phyloP scores from a whole-genome alignment of 805 yeast species.

The Saturnispora mendoncae region DNA sequence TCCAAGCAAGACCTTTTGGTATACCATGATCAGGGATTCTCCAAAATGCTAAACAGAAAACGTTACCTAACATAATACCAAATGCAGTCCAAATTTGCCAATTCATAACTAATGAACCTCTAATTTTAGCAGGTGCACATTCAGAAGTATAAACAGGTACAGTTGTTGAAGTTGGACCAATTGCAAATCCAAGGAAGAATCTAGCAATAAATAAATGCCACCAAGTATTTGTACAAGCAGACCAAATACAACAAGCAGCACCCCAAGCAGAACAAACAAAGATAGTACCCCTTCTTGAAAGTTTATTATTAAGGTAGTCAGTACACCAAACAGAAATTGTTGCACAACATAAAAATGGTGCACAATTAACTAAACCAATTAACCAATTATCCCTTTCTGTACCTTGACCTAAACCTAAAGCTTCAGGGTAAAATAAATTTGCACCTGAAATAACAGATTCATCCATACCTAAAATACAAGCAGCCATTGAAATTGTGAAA shows the following conservation, averaged over 20 bases:
- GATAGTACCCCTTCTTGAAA: slow-evolving; percentile 61
- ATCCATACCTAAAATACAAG: slow-evolving; percentile 77
- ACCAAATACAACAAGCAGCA: slow-evolving; percentile 59
- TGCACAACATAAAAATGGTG: slow-evolving; percentile 62
- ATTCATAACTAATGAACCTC: slow-evolving; percentile 65
- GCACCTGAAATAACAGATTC: slow-evolving; percentile 73
- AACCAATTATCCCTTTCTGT: slow-evolving; percentile 45
- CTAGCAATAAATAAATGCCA: slow-evolving; percentile 60
- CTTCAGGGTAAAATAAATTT: slow-evolving; percentile 47
- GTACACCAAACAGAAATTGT: slow-evolving; percentile 55
- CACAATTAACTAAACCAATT: slow-evolving; percentile 57
- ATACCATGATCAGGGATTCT: slow-evolving; percentile 39
- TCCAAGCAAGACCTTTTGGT: slow-evolving; percentile 52
- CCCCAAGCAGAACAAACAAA: slow-evolving; percentile 56
- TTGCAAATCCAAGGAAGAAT: slow-evolving; percentile 55
- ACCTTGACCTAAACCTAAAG: slow-evolving; percentile 41
- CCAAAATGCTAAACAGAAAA: slow-evolving; percentile 55
- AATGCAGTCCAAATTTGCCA: slow-evolving; percentile 73
- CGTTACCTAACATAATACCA: slow-evolving; percentile 68
- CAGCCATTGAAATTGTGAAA: slow-evolving; percentile 64
- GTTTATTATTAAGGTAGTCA: slow-evolving; percentile 45
- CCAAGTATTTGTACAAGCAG: slow-evolving; percentile 56
- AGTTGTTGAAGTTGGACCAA: slow-evolving; percentile 71
- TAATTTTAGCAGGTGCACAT: slow-evolving; percentile 49
- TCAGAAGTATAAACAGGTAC: slow-evolving; percentile 66